Evolutionary conservation across 1,284 basidiomycete genomes (phyloP).

Genomic region (Heterobasidion annosum): DNA sequence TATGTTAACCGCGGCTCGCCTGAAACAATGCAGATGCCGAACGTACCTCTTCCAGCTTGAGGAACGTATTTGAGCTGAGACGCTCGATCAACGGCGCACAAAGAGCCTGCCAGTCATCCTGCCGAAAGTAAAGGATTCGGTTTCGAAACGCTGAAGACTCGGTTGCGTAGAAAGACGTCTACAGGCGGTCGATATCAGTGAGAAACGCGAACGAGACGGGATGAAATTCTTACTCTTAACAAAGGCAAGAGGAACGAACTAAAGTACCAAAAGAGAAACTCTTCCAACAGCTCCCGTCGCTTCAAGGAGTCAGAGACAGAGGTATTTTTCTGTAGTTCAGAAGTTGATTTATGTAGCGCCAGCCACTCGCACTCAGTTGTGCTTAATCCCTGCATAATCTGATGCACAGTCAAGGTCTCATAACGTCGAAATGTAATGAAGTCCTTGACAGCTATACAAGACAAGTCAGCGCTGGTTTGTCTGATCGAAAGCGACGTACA

Average conservation of each 20-base stretch:
- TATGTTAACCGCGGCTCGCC: neutral
- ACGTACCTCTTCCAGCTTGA: conserved; percentile 47
- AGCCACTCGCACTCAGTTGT: conserved; percentile 82
- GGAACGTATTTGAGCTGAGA: conserved; percentile 60
- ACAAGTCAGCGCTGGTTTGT: neutral
- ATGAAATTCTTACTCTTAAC: conserved; percentile 48
- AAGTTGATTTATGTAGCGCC: conserved; percentile 28
- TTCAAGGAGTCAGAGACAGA: conserved; percentile 65
- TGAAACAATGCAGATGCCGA: neutral
- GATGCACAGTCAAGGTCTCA: conserved; percentile 79
- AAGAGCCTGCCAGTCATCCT: conserved; percentile 87
- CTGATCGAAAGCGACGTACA: conserved; percentile 30
- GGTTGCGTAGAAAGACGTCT: conserved; percentile 94
- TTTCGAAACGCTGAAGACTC: conserved; percentile 88
- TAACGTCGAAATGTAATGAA: conserved; percentile 72
- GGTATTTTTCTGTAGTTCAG: conserved; percentile 32
- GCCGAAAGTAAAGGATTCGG: conserved; percentile 85
- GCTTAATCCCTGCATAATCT: conserved; percentile 70
- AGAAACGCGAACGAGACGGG: conserved; percentile 1
- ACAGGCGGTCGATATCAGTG: neutral
- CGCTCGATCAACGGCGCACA: conserved; percentile 75
- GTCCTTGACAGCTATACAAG: conserved; percentile 50
- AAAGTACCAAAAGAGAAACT: conserved; percentile 91
- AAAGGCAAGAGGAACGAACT: conserved; percentile 79
- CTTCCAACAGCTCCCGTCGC: conserved; percentile 70